Conservation (phyloP, 306 rosid genomes). For the Vicia faba region DNA sequence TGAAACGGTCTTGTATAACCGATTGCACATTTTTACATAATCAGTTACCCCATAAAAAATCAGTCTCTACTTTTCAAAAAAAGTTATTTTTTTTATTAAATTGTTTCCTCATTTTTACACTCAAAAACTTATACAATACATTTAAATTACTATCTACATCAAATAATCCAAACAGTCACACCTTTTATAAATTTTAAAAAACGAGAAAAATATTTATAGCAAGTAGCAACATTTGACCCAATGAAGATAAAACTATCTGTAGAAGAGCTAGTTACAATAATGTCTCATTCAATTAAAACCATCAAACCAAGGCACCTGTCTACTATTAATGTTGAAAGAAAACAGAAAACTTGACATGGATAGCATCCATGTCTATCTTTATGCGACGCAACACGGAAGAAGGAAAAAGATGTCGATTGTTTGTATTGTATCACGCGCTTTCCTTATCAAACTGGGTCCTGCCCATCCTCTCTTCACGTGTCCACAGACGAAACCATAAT, state of each 20-base stretch:
- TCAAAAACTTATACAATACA: too few species aligned
- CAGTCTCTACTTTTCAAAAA: too few species aligned
- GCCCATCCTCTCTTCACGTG: conserved; percentile 54
- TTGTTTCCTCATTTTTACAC: too few species aligned
- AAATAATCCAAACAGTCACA: too few species aligned
- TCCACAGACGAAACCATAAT: conserved; percentile 34
- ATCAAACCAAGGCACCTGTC: not conserved
- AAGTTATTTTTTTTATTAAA: too few species aligned
- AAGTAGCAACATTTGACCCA: not conserved
- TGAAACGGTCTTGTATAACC: too few species aligned
- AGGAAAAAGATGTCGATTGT: conserved; percentile 34
- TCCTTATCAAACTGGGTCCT: conserved; percentile 50
- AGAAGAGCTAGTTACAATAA: not conserved
- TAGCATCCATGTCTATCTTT: conserved; percentile 3
- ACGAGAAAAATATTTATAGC: too few species aligned
- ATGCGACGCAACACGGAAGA: not conserved
- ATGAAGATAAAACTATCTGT: not conserved
- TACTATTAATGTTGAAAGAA: not conserved
- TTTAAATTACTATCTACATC: too few species aligned
- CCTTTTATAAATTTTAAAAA: too few species aligned
- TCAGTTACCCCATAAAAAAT: too few species aligned
- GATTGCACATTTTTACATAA: too few species aligned
- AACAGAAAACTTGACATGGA: conserved; percentile 23
- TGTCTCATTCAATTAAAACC: not conserved
- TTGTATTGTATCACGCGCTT: conserved; percentile 36